Base-by-base conservation (phyloP, 305 asterid genomes). In the Ilex paraguariensis region DNA sequence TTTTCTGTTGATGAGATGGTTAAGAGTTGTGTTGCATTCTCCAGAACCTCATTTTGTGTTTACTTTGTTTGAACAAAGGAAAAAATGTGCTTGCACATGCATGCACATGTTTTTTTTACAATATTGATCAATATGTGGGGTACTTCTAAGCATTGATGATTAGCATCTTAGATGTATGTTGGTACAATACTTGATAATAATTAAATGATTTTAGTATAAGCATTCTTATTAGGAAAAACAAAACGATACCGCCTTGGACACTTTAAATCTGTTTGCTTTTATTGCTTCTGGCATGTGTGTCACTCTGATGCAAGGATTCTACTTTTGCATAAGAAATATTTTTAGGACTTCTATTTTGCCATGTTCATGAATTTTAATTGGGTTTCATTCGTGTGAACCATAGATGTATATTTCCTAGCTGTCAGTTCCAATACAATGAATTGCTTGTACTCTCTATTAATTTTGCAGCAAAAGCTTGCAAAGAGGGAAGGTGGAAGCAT, bases 401-500 rank as follows among this genome's bases (percentile, higher is more conserved):
- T 36, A 46, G 51, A 11, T 42, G 48, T 11, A 42, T 42, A 42
- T 42, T 42, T 42, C 48, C 7, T 42, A 6, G 28, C 49, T 73
- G 45, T 61, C 62, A 55, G 57, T 58, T 21, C 28, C 28, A 21
- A 21, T 21, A 21, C 28, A 21, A 21, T 21, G 28, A 21, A 21
- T 21, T 21, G 28, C 59, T 59, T 60, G 54, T 62, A 36, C 64
- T 70, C 66, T 13, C 75, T 60, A 44, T 56, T 45, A 54, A 46
- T 69, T 62, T 66, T 78, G 75, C 86, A 93, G 99, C 99, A 90
- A 93, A 93, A 93, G 67, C 82, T 90, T 45, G 95, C 95, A 12
- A 87, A 84, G 82, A 79, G 89, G 81, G 99, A 87, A 66, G 95
- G 82, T 73, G 95, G 90, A 77, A 62, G 76, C 73, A 87, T 93